Conservation (phyloP, 306 rosid genomes). For the Parietaria judaica region DNA sequence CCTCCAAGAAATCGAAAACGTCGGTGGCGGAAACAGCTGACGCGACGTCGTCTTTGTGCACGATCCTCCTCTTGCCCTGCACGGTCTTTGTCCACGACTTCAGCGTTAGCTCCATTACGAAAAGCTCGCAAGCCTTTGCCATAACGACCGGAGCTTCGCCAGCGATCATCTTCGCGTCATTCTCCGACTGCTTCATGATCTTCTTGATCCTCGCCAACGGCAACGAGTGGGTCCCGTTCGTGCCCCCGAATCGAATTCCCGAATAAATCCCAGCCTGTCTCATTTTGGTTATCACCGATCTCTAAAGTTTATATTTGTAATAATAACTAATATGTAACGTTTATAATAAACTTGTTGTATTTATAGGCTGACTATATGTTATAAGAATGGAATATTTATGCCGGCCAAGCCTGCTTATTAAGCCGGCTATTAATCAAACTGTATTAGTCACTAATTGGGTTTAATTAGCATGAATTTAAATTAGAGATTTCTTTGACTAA, state of each 20-base stretch:
- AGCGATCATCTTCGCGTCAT: constrained; percentile 70
- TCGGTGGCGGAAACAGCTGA: constrained; percentile 59
- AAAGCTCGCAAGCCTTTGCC: constrained; percentile 72
- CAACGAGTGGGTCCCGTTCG: constrained; percentile 46
- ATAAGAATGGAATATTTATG: neutral
- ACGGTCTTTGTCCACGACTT: constrained; percentile 60
- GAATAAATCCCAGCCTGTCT: constrained; percentile 74
- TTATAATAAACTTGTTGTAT: neutral
- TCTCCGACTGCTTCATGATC: constrained; percentile 61
- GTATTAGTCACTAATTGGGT: too few relatives aligned
- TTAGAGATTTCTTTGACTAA: too few relatives aligned
- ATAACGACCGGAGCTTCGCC: constrained; percentile 64
- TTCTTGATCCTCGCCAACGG: constrained; percentile 79
- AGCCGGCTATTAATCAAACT: too few relatives aligned
- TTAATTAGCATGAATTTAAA: too few relatives aligned
- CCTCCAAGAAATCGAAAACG: constrained; percentile 53
- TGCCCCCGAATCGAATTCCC: constrained; percentile 37
- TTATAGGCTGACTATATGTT: neutral
- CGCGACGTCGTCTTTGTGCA: constrained; percentile 60
- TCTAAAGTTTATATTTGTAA: too few relatives aligned
- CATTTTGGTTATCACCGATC: constrained; percentile 20
- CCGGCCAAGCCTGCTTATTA: neutral
- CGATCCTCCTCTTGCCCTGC: constrained; percentile 54
- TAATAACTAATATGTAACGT: neutral
- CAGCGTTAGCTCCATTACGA: constrained; percentile 49